A percentile compares a stretch with the other conserved stretches of the same genome.
phyloP scores from a whole-genome alignment of 129 eudicot species.

The Centrapalus pauciflorus region DNA sequence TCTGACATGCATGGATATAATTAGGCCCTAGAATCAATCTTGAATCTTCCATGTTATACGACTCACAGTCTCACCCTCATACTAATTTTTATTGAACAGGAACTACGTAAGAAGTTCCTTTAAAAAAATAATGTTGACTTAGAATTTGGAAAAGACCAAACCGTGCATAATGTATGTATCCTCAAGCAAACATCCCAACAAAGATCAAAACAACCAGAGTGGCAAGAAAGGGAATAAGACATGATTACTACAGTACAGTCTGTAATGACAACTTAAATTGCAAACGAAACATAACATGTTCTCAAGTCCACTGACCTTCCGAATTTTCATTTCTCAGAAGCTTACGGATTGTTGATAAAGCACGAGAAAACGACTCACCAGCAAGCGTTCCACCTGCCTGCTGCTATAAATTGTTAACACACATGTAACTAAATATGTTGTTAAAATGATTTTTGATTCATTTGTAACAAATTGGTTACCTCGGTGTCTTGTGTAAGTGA shows the following conservation, averaged over 20 bases:
- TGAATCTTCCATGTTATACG: background rate
- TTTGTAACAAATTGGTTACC: conserved; percentile 32
- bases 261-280: background rate
- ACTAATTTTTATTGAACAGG: background rate
- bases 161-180: too few relatives aligned
- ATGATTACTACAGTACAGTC: too few relatives aligned
- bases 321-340: conserved; percentile 46
- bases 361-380: conserved; percentile 48
- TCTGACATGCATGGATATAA: conserved; percentile 26
- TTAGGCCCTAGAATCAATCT: background rate
- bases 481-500: conserved; percentile 74
- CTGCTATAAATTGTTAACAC: conserved; percentile 11
- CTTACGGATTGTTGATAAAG: conserved; percentile 48
- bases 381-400: conserved; percentile 55
- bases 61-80: background rate
- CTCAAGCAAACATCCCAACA: background rate
- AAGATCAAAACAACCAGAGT: background rate
- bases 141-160: too few relatives aligned
- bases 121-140: too few relatives aligned
- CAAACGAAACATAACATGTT: background rate
- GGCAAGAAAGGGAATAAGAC: too few relatives aligned
- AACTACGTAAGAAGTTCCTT: background rate
- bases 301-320: conserved; percentile 44
- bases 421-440: background rate
- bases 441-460: background rate